These are phyloP conservation scores for Capsaspora owczarzaki DNA, from an alignment of 78 protist genomes.

Conservation along the genomic window DNA sequence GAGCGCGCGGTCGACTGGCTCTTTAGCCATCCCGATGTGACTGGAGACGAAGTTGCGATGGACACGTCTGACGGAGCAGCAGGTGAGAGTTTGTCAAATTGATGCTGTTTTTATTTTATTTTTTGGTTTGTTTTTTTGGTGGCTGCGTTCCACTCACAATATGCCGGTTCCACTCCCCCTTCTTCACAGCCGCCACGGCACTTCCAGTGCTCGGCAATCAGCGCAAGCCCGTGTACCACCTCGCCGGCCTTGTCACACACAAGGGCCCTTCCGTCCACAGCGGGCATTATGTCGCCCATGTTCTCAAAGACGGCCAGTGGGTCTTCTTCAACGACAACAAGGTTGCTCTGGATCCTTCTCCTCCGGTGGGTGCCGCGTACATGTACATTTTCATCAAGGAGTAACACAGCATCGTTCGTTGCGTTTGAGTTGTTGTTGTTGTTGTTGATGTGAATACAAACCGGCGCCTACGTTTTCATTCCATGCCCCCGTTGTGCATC, in stretches of 20 bases:
- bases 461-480: no score
- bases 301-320: conserved; percentile 7
- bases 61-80: not conserved
- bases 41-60: not conserved
- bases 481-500: no score
- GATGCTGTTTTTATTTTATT: not conserved
- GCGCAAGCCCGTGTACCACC: not conserved
- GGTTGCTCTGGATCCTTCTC: not conserved
- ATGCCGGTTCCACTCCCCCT: not conserved
- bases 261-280: conserved; percentile 14
- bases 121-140: no score
- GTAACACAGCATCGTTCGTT: no score
- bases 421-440: no score
- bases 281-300: conserved; percentile 25
- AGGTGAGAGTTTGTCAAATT: not conserved
- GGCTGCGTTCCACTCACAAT: no score
- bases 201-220: no score
- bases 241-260: conserved; percentile 11
- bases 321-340: conserved; percentile 13
- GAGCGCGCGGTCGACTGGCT: conserved; percentile 50
- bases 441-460: no score
- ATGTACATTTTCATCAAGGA: not conserved
- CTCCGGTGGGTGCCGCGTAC: not conserved
- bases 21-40: conserved; percentile 35
- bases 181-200: not conserved